Conservation (phyloP, 257 asterid species). For the Jaltomata sinuosa region DNA sequence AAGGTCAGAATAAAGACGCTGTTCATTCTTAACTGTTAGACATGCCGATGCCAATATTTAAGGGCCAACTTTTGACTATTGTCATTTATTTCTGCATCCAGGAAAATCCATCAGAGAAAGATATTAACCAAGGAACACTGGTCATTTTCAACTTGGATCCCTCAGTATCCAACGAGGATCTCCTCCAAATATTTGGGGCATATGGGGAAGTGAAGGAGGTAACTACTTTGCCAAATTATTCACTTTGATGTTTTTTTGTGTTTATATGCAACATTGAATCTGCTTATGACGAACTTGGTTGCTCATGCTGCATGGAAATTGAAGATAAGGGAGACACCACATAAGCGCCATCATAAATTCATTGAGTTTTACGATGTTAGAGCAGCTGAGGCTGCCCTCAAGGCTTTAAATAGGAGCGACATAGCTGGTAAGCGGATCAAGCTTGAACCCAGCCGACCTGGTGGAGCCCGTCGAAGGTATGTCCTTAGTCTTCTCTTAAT, state of each 20-base stretch:
- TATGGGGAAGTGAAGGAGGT: conserved; percentile 99
- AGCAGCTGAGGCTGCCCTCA: conserved; percentile 95
- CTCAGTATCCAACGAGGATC: conserved; percentile 88
- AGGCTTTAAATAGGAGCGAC: conserved; percentile 81
- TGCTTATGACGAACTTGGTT: background rate
- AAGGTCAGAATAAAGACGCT: conserved; percentile 38
- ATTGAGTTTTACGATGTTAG: conserved; percentile 90
- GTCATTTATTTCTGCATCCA: conserved; percentile 19
- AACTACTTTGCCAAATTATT: background rate
- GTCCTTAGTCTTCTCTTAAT: background rate
- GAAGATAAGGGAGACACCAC: conserved; percentile 95
- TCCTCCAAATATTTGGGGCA: conserved; percentile 86
- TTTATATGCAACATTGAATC: background rate
- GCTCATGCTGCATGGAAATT: conserved; percentile 3
- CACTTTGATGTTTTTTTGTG: background rate
- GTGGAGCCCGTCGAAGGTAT: conserved; percentile 93
- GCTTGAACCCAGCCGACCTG: conserved; percentile 97
- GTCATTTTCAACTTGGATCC: conserved; percentile 95
- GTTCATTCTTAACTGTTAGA: background rate
- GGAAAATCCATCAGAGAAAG: conserved; percentile 98
- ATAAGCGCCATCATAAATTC: conserved; percentile 92
- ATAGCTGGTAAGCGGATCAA: conserved; percentile 90
- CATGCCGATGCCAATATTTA: background rate
- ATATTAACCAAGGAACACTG: conserved; percentile 90
- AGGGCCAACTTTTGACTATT: background rate